Percentiles rank a stretch among this genome's conserved stretches.
Evolutionary conservation across 1,284 basidiomycete genomes (phyloP).

Genomic region (Trichosporon coremiiforme): DNA sequence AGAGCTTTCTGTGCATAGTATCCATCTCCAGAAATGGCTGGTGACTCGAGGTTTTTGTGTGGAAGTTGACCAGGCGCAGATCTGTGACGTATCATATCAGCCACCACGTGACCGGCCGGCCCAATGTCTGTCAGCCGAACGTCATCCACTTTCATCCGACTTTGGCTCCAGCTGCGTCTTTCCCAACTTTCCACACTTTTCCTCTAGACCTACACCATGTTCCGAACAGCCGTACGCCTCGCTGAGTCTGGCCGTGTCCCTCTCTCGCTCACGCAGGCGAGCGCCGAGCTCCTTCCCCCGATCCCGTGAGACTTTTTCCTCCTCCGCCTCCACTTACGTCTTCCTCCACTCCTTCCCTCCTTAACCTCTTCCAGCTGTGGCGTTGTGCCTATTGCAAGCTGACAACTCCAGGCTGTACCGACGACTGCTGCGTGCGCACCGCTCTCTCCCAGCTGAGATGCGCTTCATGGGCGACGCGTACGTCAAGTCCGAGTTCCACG

Average conservation of each 20-base stretch:
- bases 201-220: slow-evolving; percentile 55
- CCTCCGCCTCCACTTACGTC: neutral
- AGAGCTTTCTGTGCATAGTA: too few species aligned
- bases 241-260: slow-evolving; percentile 65
- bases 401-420: slow-evolving; percentile 69
- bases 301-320: slow-evolving; percentile 64
- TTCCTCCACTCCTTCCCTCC: neutral
- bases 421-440: slow-evolving; percentile 75
- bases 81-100: neutral
- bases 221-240: slow-evolving; percentile 56
- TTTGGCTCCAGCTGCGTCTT: neutral
- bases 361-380: neutral
- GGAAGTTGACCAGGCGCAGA: neutral
- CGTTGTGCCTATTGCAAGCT: neutral
- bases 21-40: too few species aligned
- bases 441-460: slow-evolving; percentile 75
- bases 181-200: slow-evolving; percentile 33
- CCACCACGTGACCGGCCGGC: neutral
- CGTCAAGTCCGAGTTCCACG: slow-evolving; percentile 83
- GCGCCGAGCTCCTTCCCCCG: slow-evolving; percentile 74
- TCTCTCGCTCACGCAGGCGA: slow-evolving; percentile 63
- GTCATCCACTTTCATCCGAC: neutral
- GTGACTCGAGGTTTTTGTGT: neutral
- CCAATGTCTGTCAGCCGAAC: slow-evolving; percentile 10
- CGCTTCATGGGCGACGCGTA: slow-evolving; percentile 83